phyloP scores from a whole-genome alignment of 1,284 basidiomycete species.

The Austropuccinia psidii region DNA sequence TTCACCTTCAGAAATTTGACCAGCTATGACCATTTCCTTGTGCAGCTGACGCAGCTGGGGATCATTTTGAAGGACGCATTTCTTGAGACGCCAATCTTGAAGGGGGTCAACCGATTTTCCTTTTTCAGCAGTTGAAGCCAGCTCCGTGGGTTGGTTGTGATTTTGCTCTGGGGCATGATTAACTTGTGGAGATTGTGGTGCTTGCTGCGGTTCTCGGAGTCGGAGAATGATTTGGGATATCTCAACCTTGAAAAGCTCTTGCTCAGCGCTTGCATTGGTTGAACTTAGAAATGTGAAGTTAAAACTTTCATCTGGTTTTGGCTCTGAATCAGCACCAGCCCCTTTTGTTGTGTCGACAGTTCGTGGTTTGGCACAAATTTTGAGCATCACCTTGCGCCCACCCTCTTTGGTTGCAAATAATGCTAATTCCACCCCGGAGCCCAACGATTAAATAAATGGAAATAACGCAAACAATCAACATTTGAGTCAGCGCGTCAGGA shows the following conservation, averaged over 20 bases:
- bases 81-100: conserved; percentile 54
- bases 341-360: neutral
- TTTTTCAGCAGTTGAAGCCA: too few species aligned
- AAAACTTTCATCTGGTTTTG: conserved; percentile 47
- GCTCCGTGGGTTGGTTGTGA: conserved; percentile 39
- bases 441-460: too few species aligned
- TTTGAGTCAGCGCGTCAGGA: too few species aligned
- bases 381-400: conserved; percentile 64
- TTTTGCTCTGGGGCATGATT: conserved; percentile 42
- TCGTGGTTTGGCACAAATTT: conserved; percentile 51
- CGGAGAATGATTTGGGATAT: conserved; percentile 64
- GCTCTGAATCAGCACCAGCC: neutral
- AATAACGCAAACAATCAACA: too few species aligned
- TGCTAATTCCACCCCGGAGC: too few species aligned
- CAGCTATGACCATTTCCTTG: conserved; percentile 71
- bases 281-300: conserved; percentile 49
- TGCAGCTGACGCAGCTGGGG: conserved; percentile 69
- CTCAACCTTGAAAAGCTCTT: conserved; percentile 69
- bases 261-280: conserved; percentile 57
- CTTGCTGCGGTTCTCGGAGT: conserved; percentile 50
- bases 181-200: conserved; percentile 46
- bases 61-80: conserved; percentile 67
- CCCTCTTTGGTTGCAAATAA: conserved; percentile 74
- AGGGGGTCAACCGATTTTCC: conserved; percentile 41
- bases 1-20: conserved; percentile 78